Percentiles rank a stretch among this genome's conserved stretches.
phyloP scores from a whole-genome alignment of 2,329 filamentous ascomycete genomes.

The Macrophomina pseudophaseolina region DNA sequence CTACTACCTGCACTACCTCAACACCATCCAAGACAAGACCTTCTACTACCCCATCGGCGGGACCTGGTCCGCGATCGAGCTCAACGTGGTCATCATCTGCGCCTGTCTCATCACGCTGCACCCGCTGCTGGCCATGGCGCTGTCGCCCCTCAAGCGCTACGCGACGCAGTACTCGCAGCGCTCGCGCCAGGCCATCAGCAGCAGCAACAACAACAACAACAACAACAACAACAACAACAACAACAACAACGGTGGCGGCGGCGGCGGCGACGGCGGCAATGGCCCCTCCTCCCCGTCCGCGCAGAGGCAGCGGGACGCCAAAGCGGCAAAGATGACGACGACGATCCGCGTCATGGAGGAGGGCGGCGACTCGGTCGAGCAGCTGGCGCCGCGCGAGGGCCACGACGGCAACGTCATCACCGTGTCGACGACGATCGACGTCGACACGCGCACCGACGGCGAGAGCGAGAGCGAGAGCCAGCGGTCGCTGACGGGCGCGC shows the following conservation, averaged over 20 bases:
- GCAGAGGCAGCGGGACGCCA: no score
- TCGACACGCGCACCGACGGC: neutral
- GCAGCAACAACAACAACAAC: no score
- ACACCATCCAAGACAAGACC: conserved; percentile 35
- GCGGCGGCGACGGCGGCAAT: no score
- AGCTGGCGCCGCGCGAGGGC: neutral
- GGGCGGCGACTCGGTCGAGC: neutral
- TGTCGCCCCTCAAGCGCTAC: neutral
- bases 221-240: no score
- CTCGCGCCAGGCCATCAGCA: no score
- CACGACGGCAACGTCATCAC: neutral
- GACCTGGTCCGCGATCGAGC: conserved; percentile 38
- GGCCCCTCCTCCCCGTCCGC: no score
- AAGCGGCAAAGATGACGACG: neutral
- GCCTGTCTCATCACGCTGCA: conserved; percentile 39
- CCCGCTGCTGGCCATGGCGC: conserved; percentile 32
- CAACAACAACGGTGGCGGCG: no score
- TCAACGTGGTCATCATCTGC: conserved; percentile 40
- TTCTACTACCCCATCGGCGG: conserved; percentile 38
- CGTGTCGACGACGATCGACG: neutral
- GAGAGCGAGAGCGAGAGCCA: neutral
- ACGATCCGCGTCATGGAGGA: neutral
- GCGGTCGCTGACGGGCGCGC: neutral
- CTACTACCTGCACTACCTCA: conserved; percentile 33
- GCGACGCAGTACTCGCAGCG: neutral